These are phyloP conservation scores for Paspalum notatum DNA, from an alignment of 176 grass and related monocot genomes.

Conservation along the genomic window DNA sequence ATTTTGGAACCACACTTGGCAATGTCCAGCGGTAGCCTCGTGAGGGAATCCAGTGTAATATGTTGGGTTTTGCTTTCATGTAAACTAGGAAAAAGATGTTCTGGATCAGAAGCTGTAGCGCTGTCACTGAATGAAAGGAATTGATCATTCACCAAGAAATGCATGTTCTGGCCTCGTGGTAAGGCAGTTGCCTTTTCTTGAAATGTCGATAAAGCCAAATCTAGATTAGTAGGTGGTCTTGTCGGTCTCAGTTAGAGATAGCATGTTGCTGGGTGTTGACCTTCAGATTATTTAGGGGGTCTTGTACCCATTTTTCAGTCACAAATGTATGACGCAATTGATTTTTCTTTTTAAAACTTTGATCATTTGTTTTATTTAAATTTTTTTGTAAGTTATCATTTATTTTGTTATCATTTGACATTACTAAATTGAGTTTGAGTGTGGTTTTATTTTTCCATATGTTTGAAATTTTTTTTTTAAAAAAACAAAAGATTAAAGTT, in stretches of 20 bases:
- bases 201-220: background rate
- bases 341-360: too few relatives aligned
- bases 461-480: too few relatives aligned
- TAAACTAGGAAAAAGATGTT: slow-evolving; percentile 15
- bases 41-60: background rate
- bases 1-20: background rate
- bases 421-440: too few relatives aligned
- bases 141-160: background rate
- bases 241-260: background rate
- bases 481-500: too few relatives aligned
- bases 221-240: background rate
- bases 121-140: background rate
- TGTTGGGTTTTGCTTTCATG: background rate
- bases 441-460: too few relatives aligned
- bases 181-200: background rate
- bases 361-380: too few relatives aligned
- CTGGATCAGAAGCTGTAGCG: background rate
- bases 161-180: background rate
- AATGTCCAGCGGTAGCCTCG: background rate
- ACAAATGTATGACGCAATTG: too few relatives aligned
- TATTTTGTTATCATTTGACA: too few relatives aligned
- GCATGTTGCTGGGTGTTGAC: background rate
- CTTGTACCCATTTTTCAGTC: too few relatives aligned
- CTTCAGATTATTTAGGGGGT: background rate
- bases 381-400: too few relatives aligned